phyloP scores from a whole-genome alignment of 2,329 filamentous ascomycete genomes.

The Verticillium zaregamsianum region DNA sequence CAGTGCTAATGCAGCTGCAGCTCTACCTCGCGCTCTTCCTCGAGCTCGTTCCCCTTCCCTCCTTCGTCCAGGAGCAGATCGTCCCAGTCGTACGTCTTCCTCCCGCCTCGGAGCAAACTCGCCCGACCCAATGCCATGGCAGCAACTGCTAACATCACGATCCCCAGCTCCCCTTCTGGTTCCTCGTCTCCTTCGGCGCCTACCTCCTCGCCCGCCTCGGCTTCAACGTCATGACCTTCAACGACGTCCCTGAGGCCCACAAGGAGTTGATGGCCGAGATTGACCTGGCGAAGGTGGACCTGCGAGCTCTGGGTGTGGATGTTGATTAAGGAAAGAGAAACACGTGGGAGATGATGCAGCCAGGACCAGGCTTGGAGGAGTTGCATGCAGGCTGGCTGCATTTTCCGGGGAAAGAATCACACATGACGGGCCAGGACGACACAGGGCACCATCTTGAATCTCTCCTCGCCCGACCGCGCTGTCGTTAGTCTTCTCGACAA shows the following conservation, averaged over 20 bases:
- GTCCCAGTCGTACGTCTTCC: constrained; percentile 73
- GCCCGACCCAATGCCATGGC: background rate
- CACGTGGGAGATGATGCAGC: background rate
- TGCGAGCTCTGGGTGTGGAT: constrained; percentile 70
- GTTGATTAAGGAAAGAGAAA: constrained; percentile 54
- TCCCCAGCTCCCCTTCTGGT: constrained; percentile 86
- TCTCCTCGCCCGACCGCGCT: background rate
- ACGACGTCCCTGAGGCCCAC: constrained; percentile 89
- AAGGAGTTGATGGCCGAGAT: constrained; percentile 86
- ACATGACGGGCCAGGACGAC: background rate
- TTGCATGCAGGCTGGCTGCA: background rate
- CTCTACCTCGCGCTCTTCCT: constrained; percentile 86
- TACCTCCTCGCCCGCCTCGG: constrained; percentile 90
- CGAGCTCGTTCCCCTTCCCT: constrained; percentile 75
- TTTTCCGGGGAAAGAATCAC: background rate
- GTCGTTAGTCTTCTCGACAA: background rate
- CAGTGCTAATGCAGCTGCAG: constrained; percentile 42
- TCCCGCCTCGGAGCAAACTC: background rate
- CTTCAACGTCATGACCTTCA: constrained; percentile 91
- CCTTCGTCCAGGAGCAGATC: constrained; percentile 74
- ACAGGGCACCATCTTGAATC: background rate
- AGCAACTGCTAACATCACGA: constrained; percentile 2
- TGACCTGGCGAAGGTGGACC: constrained; percentile 67
- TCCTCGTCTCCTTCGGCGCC: constrained; percentile 83
- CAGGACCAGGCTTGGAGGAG: background rate